phyloP scores from a whole-genome alignment of 208 protist species.

The Acanthamoeba healyi region DNA sequence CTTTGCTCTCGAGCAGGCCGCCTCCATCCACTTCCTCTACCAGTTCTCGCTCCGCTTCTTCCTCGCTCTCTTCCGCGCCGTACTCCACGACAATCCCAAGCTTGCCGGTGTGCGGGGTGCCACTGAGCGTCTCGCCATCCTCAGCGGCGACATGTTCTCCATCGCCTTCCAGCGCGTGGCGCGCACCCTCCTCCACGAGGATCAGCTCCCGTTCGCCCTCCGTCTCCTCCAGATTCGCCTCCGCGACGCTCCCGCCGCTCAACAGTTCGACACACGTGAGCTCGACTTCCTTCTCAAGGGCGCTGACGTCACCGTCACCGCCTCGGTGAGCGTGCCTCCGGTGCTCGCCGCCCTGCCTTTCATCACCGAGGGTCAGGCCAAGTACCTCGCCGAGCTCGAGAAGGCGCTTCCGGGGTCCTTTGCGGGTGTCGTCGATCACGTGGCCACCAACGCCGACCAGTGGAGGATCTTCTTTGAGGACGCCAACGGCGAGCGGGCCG shows the following conservation, averaged over 20 bases:
- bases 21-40: slow-evolving; percentile 96
- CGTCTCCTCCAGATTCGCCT: slow-evolving; percentile 95
- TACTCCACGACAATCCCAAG: slow-evolving; percentile 87
- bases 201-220: slow-evolving; percentile 96
- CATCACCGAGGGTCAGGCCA: slow-evolving; percentile 53
- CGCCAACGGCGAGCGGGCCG: slow-evolving; percentile 50
- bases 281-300: slow-evolving; percentile 83
- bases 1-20: slow-evolving; percentile 96
- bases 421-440: slow-evolving; percentile 61
- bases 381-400: slow-evolving; percentile 63
- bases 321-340: background rate
- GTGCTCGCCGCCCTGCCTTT: background rate
- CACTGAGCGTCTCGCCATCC: slow-evolving; percentile 79
- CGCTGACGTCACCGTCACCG: slow-evolving; percentile 73
- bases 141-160: slow-evolving; percentile 82
- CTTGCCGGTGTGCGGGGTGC: slow-evolving; percentile 77
- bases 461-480: slow-evolving; percentile 75
- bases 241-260: slow-evolving; percentile 57
- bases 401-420: slow-evolving; percentile 52
- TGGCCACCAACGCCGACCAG: slow-evolving; percentile 72
- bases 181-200: slow-evolving; percentile 95
- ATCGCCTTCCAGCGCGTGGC: slow-evolving; percentile 85
- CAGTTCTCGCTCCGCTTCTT: slow-evolving; percentile 97
- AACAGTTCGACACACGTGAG: slow-evolving; percentile 78
- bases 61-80: slow-evolving; percentile 93